phyloP scores from a whole-genome alignment of 331 rosid species.

The Malus hybrid region DNA sequence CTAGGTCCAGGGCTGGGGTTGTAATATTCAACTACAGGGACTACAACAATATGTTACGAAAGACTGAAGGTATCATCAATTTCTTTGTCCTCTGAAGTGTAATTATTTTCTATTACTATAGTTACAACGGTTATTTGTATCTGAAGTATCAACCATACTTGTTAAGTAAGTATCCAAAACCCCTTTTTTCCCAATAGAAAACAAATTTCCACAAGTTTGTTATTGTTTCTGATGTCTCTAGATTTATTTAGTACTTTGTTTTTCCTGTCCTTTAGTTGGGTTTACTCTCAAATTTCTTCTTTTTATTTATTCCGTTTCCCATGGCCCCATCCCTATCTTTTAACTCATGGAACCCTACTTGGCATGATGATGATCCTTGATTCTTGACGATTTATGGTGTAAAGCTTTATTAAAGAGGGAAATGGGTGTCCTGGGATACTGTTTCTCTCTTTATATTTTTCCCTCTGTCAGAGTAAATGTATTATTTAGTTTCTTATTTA shows the following conservation, averaged over 20 bases:
- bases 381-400: not conserved
- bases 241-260: no score
- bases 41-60: constrained; percentile 54
- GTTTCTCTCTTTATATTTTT: not conserved
- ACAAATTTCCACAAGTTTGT: no score
- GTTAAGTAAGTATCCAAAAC: no score
- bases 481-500: not conserved
- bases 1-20: constrained; percentile 64
- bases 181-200: no score
- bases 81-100: not conserved
- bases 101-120: no score
- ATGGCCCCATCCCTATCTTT: not conserved
- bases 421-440: not conserved
- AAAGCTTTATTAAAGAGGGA: not conserved
- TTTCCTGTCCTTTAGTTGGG: no score
- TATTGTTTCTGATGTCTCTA: no score
- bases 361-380: not conserved
- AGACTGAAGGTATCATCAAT: constrained; percentile 75
- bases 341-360: not conserved
- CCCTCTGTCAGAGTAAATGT: not conserved
- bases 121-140: no score
- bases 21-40: constrained; percentile 93
- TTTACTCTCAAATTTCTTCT: no score
- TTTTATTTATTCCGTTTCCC: no score
- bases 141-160: no score